phyloP scores from a whole-genome alignment of 805 yeast species.

The Candida qinlingensis region DNA sequence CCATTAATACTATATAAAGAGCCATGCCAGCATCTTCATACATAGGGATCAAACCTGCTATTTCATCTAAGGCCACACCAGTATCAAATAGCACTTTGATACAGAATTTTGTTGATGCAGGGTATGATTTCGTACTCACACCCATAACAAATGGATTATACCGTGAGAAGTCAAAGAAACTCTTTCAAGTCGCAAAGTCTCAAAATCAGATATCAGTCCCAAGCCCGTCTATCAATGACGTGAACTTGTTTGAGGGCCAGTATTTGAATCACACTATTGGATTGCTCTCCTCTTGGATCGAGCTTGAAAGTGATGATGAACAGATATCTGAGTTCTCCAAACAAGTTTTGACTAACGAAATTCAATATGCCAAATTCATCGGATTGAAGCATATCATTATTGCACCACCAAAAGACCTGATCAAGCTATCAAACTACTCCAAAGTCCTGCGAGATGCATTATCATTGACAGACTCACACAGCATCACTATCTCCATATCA shows the following conservation, averaged over 20 bases:
- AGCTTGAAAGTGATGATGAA: conserved; percentile 49
- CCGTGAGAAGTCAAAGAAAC: conserved; percentile 36
- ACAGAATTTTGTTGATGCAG: conserved; percentile 27
- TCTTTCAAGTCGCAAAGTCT: conserved; percentile 31
- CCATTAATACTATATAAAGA: not conserved
- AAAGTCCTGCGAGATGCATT: conserved; percentile 36
- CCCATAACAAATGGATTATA: conserved; percentile 51
- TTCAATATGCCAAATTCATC: conserved; percentile 51
- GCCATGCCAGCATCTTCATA: conserved; percentile 13
- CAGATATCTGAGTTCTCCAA: conserved; percentile 46
- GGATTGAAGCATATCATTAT: conserved; percentile 52
- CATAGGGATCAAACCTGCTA: conserved; percentile 45
- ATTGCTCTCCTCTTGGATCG: conserved; percentile 64
- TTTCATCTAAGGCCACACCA: conserved; percentile 26
- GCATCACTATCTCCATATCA: conserved; percentile 38
- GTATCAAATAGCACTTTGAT: conserved; percentile 27
- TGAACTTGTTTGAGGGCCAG: conserved; percentile 36
- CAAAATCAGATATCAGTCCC: conserved; percentile 29
- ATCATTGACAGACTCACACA: conserved; percentile 22
- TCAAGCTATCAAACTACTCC: conserved; percentile 45
- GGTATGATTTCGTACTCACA: conserved; percentile 48
- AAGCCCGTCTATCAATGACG: conserved; percentile 36
- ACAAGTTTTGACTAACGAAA: conserved; percentile 54
- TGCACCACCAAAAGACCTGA: conserved; percentile 59
- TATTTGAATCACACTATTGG: conserved; percentile 45